Percentiles rank a stretch among this genome's conserved stretches.
phyloP scores from a whole-genome alignment of 2,329 filamentous ascomycete species.

The Nemania abortiva region DNA sequence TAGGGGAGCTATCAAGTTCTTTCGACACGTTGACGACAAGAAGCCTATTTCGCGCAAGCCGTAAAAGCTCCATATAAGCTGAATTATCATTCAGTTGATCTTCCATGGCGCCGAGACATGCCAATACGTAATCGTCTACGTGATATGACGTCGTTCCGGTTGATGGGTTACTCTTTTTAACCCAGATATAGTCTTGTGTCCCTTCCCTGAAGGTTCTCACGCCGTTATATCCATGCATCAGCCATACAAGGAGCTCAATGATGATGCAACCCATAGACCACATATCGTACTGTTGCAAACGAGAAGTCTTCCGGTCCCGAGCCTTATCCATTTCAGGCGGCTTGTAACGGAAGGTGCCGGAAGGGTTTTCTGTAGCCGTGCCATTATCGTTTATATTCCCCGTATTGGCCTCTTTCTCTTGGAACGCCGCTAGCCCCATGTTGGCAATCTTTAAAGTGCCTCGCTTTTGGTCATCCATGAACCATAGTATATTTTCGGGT shows the following conservation, averaged over 20 bases:
- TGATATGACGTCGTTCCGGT: background rate
- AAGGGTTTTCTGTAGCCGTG: background rate
- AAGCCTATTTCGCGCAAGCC: background rate
- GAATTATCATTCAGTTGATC: background rate
- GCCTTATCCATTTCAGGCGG: conserved; percentile 16
- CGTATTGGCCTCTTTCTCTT: conserved; percentile 18
- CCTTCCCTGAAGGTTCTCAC: background rate
- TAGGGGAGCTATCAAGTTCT: background rate
- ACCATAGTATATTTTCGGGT: conserved; percentile 21
- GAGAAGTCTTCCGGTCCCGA: background rate
- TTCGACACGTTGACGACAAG: background rate
- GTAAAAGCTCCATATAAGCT: background rate
- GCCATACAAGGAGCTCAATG: conserved; percentile 16
- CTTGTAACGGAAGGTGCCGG: conserved; percentile 20
- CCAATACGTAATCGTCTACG: background rate
- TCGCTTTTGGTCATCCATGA: background rate
- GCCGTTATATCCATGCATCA: background rate
- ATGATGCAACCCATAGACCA: conserved; percentile 31
- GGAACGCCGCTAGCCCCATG: conserved; percentile 20
- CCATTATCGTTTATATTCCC: conserved; percentile 2
- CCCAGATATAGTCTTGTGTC: background rate
- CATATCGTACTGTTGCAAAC: conserved; percentile 19
- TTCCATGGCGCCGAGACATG: background rate
- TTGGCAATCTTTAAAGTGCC: conserved; percentile 18
- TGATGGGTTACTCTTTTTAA: background rate